A percentile compares a stretch with the other conserved stretches of the same genome.
These are phyloP conservation scores for Lizonia empirigonia DNA, from an alignment of 2,329 filamentous ascomycete species.

Conservation along the genomic window DNA sequence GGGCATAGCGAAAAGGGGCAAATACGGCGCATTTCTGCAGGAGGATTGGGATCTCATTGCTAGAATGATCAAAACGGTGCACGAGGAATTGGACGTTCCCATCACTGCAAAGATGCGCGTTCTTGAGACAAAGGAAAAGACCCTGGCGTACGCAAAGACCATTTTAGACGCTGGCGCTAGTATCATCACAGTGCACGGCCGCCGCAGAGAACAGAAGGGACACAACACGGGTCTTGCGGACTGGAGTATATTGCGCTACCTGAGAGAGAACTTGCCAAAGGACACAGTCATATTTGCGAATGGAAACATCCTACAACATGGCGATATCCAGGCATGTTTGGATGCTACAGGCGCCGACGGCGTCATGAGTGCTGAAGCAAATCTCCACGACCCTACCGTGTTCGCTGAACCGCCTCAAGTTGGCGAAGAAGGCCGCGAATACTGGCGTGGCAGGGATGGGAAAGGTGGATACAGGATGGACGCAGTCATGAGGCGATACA, in stretches of 20 bases:
- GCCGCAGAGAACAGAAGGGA: constrained; percentile 89
- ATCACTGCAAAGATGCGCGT: constrained; percentile 96
- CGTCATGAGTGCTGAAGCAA: constrained; percentile 95
- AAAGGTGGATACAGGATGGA: constrained; percentile 88
- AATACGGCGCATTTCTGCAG: constrained; percentile 93
- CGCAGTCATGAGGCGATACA: constrained; percentile 82
- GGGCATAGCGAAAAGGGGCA: constrained; percentile 87
- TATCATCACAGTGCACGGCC: constrained; percentile 90
- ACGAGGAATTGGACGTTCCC: constrained; percentile 77
- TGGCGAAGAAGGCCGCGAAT: constrained; percentile 73
- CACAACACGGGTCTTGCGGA: constrained; percentile 93
- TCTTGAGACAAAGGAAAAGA: constrained; percentile 83
- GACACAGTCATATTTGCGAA: constrained; percentile 97
- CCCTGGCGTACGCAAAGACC: constrained; percentile 85
- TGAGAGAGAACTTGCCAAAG: constrained; percentile 79
- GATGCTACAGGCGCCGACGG: constrained; percentile 85
- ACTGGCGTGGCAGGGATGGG: constrained; percentile 81
- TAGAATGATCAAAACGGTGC: constrained; percentile 80
- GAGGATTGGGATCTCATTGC: constrained; percentile 87
- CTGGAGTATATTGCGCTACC: constrained; percentile 81
- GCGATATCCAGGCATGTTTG: constrained; percentile 78
- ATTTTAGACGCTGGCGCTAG: constrained; percentile 87
- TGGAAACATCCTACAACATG: constrained; percentile 84
- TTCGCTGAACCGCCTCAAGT: constrained; percentile 72
- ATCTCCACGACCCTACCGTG: constrained; percentile 87